A percentile compares a stretch with the other conserved stretches of the same genome.
Evolutionary conservation across 2,329 filamentous ascomycete species (phyloP).

Genomic region (Berkeleyomyces basicola): DNA sequence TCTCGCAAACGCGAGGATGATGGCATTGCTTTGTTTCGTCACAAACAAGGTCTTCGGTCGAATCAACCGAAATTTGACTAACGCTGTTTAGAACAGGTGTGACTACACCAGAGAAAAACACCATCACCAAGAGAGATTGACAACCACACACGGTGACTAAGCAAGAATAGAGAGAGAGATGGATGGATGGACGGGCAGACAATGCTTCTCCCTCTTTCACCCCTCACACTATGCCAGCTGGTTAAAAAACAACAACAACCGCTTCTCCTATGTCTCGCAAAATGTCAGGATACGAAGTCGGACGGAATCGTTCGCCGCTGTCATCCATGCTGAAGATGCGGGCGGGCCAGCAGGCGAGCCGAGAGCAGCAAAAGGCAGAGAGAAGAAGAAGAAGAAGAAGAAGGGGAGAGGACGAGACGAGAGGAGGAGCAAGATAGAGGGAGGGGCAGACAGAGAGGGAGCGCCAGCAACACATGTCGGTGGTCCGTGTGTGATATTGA

Average conservation of each 20-base stretch:
- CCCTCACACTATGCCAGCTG: too few relatives aligned
- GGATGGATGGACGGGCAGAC: background rate
- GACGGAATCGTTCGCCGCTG: background rate
- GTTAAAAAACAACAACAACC: too few relatives aligned
- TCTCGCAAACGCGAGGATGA: too few relatives aligned
- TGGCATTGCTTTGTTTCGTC: background rate
- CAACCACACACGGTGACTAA: background rate
- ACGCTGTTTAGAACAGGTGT: background rate
- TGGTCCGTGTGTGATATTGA: too few relatives aligned
- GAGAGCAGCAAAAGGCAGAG: too few relatives aligned
- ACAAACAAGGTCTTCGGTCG: background rate
- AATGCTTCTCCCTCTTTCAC: too few relatives aligned
- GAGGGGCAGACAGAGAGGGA: background rate
- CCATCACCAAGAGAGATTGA: background rate
- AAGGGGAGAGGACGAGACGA: too few relatives aligned
- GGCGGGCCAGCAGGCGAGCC: background rate
- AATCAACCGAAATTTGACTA: background rate
- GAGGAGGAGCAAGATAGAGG: too few relatives aligned
- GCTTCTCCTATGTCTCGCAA: too few relatives aligned
- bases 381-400: too few relatives aligned
- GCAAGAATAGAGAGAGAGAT: background rate
- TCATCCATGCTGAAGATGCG: background rate
- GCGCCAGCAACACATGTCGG: background rate
- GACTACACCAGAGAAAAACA: background rate
- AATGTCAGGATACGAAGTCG: background rate